Evolutionary conservation across 2,329 filamentous ascomycete genomes (phyloP).

Genomic region (Cladophialophora exuberans): DNA sequence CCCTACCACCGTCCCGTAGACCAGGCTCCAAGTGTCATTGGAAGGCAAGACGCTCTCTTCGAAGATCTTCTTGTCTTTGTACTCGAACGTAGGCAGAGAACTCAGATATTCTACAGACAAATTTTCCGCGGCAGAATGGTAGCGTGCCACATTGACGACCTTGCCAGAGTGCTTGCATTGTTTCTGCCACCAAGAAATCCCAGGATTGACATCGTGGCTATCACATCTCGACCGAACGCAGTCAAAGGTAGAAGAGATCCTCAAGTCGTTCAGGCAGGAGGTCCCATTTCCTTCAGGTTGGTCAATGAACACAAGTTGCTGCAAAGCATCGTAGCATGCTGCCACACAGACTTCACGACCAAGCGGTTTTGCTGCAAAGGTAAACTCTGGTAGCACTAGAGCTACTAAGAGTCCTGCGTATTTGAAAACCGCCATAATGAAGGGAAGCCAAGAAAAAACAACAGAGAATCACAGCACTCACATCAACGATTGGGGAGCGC

Average conservation of each 20-base stretch:
- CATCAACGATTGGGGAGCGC: not conserved
- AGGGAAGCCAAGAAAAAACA: not conserved
- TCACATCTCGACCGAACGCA: not conserved
- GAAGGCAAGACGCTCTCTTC: not conserved
- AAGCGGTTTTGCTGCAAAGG: not conserved
- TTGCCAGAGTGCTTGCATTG: not conserved
- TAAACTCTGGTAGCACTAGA: not conserved
- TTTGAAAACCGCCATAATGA: not conserved
- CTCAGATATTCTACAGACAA: not conserved
- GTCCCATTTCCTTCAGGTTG: not conserved
- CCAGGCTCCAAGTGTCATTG: not conserved
- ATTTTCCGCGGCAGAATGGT: not conserved
- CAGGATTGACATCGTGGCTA: not conserved
- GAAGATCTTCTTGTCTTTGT: not conserved
- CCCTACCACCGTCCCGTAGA: not conserved
- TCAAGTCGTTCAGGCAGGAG: not conserved
- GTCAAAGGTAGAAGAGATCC: not conserved
- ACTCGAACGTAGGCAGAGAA: not conserved
- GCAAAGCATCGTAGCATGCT: not conserved
- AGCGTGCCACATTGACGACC: not conserved
- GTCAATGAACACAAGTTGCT: not conserved
- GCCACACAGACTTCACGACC: not conserved
- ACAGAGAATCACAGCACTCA: not conserved
- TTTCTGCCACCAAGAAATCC: conserved; percentile 1
- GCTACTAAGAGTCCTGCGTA: not conserved